Percentiles rank a stretch among this genome's conserved stretches.
Evolutionary conservation across 179 eudicot species (phyloP).

Genomic region (Corrigiola litoralis): DNA sequence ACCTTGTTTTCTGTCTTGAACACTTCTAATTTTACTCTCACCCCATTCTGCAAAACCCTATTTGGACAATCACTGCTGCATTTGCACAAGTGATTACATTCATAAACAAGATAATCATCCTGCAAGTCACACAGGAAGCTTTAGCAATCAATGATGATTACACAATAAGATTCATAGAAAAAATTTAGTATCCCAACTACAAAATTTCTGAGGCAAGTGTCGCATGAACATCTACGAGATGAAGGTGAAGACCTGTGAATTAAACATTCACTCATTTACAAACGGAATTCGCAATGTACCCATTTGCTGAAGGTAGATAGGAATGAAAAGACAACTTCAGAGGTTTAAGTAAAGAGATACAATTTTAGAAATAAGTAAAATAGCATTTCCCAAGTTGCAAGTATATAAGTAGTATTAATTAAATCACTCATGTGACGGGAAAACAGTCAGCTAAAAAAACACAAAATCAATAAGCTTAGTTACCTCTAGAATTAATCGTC

Average conservation of each 20-base stretch:
- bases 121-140: conserved; percentile 24
- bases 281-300: no score
- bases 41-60: conserved; percentile 90
- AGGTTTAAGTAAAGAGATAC: no score
- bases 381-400: background rate
- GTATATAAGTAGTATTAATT: background rate
- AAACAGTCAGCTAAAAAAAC: background rate
- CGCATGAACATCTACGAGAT: no score
- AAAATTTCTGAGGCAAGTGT: background rate
- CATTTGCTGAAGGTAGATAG: background rate
- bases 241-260: no score
- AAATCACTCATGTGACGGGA: background rate
- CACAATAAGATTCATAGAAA: background rate
- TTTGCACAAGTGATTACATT: conserved; percentile 75
- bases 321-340: background rate
- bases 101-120: conserved; percentile 84
- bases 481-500: conserved; percentile 79
- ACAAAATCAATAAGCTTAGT: background rate
- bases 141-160: no score
- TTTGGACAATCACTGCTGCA: conserved; percentile 74
- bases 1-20: conserved; percentile 88
- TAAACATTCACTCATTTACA: no score
- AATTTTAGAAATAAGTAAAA: no score
- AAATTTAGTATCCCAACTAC: no score
- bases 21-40: conserved; percentile 67